Base-by-base conservation (phyloP, 164 flowering plant genomes). In the Chimonanthus salicifolius region DNA sequence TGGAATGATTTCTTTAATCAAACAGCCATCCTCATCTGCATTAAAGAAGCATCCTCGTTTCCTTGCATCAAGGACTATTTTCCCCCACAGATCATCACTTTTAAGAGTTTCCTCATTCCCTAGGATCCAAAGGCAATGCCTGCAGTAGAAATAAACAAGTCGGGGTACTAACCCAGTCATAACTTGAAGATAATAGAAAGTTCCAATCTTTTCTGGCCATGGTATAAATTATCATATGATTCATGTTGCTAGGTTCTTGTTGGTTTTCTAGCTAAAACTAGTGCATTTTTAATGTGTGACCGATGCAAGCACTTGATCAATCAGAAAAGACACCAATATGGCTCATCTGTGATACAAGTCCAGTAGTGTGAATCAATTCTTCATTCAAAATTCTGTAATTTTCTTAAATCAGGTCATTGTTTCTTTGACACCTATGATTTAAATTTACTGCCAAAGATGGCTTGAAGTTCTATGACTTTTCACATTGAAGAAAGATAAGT, bases 61-160 rank as follows among this genome's bases (percentile, higher is more conserved):
- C 71, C 71, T 68, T 16, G 79, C 79, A 76, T 81, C 72, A 48
- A 20, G 49, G 7, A 81, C 65, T 69, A 78, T 18, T 20, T 78
- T 68, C 44, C 69, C 65, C 83, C 83, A 81, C 50, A 75, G 49
- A 1, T 80, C 72, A 58, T 49, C 72, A 66, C 80, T 77, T 2
- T 49, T 10, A 62, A 82, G 67, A 46, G 84, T 79, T 9, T 15
- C 11, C 3, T 58, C 82, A 63, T 76, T 77, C 20, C 84, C 82
- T 62, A 82, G 20, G 51, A 82, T 66, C 84, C 84, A 82, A 11
- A 82, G 80, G 69, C 88, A 62, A 82, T 88, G 68, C 90, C 96
- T 82, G 58, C 46, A 72, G 46, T 81, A 83, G 33, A 82, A 87
- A 1, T 82, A 87, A 80, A 80, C 88, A 69, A 66, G 13, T n/a